Evolutionary conservation across 768 basidiomycete genomes (phyloP), one percentile per base, ranked within the genome.

Genomic region (Trametes cinnabarina): DNA sequence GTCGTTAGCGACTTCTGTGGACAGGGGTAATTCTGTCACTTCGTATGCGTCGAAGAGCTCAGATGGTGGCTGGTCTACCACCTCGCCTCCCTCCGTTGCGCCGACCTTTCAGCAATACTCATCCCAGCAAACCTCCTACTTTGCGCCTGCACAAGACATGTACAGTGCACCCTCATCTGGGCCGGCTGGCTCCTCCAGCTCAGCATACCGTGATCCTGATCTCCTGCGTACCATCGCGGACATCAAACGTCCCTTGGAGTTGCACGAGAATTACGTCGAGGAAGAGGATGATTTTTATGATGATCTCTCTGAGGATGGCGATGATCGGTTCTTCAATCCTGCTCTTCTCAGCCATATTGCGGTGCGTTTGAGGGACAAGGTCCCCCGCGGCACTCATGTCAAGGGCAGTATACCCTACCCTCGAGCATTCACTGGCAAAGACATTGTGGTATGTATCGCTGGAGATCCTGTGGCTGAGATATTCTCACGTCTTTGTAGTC

Each of bases 371-470:
- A 82, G 89, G 54, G 95, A 98, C 73, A 90, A 92, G 68, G 92
- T 98, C 2, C 92, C 90, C 3, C 80, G 91, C 53, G 87, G 85
- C 7, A 85, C 82, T 7, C 95, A 97, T 65, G 89, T 92, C 60
- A 97, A 98, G 74, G 93, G 92, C 7, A 90, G 93, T 54, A 91
- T 98, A 40, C 89, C 91, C 3, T 96, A 96, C 70, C 90, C 88
- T 4, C 78, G 85, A 3, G 89, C 92, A 20, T 98, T 98, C 65
- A 98, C 96, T 3, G 96, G 96, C 6, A 92, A 91, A 66, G 94
- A 98, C 66, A 85, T 96, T 34, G 93, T 98, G 63, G 90, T 94
- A 74, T 67, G 92, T 79, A 12, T 14, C n/a, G 12, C 11, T 23
- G 15, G 4, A 28, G 35, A 23, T 47, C 34, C 35, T 55, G 22